Base-by-base conservation (phyloP, 371 early-diverging fungal genomes). In the Batkoa obscura region DNA sequence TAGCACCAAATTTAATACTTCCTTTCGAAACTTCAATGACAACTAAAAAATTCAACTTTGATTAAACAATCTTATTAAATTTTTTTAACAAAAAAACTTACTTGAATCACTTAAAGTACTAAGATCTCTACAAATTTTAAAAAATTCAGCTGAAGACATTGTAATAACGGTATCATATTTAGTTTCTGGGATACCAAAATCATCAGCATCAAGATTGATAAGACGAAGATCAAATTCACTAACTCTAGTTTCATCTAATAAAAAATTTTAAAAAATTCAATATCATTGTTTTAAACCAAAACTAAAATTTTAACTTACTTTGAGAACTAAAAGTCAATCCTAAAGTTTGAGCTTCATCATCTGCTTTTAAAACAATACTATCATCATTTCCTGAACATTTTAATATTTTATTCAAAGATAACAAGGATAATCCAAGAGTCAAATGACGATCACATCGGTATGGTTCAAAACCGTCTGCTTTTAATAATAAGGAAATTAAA, bases 151-250 rank as follows among this genome's bases (percentile, higher is more conserved):
- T 8, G 94, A 83, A 50, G 88, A 78, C 88, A 98, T 85, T 39
- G 69, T 73, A 31, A 97, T 82, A 53, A 77, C 80, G 10, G 88
- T 90, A 60, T 93, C 90, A 70, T 93, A 96, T 13, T 81, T 76
- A 17, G 88, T 86, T 4, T 93, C 94, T 52, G 97, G 98, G 60
- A 96, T 93, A 63, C 88, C 91, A 61, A 95, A 76, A 65, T 94
- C 90, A 59, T 98, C 98, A 52, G 78, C 75, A 68, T 94, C 95
- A 63, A 96, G 90, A 65, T 91, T 91, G 88, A 97, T 90, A 57
- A 98, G 76, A 75, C 96, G 97, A 56, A 97, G 73, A 60, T 91
- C 88, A 67, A 84, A 96, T 68, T 94, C 94, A 59, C 86, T 83
- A 56, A 86, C 72, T 55, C 89, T 78, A 59, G 91, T 92, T 58